These are phyloP conservation scores for Linderina pennispora DNA, from an alignment of 192 early-diverging fungal species.

Conservation along the genomic window DNA sequence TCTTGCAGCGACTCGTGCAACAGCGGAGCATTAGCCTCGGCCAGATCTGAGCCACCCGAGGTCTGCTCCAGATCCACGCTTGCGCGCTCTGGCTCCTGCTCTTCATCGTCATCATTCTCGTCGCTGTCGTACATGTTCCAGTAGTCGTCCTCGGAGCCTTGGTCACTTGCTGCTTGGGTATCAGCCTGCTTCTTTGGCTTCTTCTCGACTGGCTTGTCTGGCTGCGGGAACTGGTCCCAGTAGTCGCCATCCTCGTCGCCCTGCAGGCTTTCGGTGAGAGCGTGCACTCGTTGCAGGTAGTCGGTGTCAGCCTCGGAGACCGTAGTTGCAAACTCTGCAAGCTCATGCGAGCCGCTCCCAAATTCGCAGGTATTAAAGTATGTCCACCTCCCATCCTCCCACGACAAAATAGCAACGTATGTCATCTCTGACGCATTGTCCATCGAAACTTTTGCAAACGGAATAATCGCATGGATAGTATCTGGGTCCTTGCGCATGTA, in stretches of 20 bases:
- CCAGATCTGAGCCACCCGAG: not conserved
- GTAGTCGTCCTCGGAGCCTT: slow-evolving; percentile 3
- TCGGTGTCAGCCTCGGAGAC: not conserved
- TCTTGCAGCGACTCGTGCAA: slow-evolving; percentile 5
- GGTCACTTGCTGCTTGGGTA: not conserved
- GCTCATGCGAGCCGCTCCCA: not conserved
- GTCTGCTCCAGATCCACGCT: not conserved
- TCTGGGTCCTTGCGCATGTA: slow-evolving; percentile 3
- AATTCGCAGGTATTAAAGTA: slow-evolving; percentile 18
- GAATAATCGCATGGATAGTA: slow-evolving; percentile 12
- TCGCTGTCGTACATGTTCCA: not conserved
- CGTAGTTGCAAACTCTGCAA: not conserved
- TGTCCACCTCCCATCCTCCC: slow-evolving; percentile 10
- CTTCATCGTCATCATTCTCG: slow-evolving; percentile 1
- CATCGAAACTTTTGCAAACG: slow-evolving; percentile 16
- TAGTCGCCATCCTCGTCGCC: slow-evolving; percentile 14
- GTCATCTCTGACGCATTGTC: not conserved
- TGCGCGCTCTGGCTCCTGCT: not conserved
- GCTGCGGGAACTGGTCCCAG: slow-evolving; percentile 24
- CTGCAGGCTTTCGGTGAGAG: not conserved
- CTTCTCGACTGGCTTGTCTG: not conserved
- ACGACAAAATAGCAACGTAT: slow-evolving; percentile 19
- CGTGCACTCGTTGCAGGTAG: not conserved
- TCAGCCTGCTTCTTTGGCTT: not conserved
- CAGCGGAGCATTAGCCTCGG: not conserved